Evolutionary conservation across 148 eudicot species (phyloP).

Genomic region (Persicaria maculosa): DNA sequence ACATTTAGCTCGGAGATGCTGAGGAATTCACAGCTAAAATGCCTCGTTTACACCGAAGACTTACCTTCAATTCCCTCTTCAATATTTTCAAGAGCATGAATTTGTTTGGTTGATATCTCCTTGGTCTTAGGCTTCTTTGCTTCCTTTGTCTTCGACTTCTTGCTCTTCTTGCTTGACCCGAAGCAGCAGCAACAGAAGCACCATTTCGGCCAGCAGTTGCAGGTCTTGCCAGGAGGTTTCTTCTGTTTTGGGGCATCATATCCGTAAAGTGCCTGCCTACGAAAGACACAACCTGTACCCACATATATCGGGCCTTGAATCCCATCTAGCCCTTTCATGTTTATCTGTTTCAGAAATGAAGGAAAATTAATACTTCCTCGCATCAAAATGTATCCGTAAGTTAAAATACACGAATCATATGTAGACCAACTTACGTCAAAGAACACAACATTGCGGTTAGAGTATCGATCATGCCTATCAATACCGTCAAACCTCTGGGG

Average conservation of each 20-base stretch:
- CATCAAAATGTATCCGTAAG: neutral
- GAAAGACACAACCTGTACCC: slow-evolving; percentile 84
- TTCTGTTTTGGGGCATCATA: slow-evolving; percentile 74
- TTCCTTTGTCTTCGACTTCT: slow-evolving; percentile 58
- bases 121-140: slow-evolving; percentile 56
- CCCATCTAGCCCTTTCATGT: slow-evolving; percentile 94
- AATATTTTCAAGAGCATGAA: slow-evolving; percentile 90
- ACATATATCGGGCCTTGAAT: slow-evolving; percentile 92
- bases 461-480: slow-evolving; percentile 92
- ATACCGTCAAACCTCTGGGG: slow-evolving; percentile 97
- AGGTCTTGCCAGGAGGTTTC: slow-evolving; percentile 69
- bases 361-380: neutral
- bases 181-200: slow-evolving; percentile 61
- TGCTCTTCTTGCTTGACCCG: slow-evolving; percentile 48
- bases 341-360: slow-evolving; percentile 38
- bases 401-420: neutral
- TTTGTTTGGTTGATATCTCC: slow-evolving; percentile 62
- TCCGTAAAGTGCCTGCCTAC: slow-evolving; percentile 92
- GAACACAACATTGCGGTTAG: slow-evolving; percentile 85
- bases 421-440: slow-evolving; percentile 68
- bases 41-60: neutral
- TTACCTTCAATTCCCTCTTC: slow-evolving; percentile 98
- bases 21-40: neutral
- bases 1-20: neutral
- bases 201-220: slow-evolving; percentile 90